Conservation (phyloP, 345 rosid species). For the Trapa bicornis region DNA sequence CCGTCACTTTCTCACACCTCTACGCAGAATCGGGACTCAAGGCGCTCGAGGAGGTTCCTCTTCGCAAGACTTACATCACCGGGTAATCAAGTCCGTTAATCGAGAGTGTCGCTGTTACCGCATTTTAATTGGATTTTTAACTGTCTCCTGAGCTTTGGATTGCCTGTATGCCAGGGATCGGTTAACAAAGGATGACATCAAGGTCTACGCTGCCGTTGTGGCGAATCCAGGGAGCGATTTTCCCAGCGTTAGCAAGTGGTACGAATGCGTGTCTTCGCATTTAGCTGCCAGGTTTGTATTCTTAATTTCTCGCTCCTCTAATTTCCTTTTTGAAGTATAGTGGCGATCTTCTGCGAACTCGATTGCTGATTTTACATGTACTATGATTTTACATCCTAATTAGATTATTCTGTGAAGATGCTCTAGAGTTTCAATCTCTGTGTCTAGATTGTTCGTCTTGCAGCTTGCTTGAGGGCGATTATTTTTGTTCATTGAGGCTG, state of each 20-base stretch:
- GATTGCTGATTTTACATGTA: background rate
- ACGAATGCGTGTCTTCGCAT: constrained; percentile 42
- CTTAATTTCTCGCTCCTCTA: background rate
- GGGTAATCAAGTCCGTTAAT: constrained; percentile 27
- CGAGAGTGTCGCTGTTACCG: background rate
- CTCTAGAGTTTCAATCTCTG: background rate
- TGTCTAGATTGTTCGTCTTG: background rate
- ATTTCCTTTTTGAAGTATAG: background rate
- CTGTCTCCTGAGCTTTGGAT: background rate
- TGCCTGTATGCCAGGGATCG: constrained; percentile 22
- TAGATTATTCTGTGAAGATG: background rate
- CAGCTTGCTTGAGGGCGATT: too few relatives aligned
- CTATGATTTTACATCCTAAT: background rate
- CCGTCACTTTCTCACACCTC: constrained; percentile 68
- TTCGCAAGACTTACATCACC: constrained; percentile 63
- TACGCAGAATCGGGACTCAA: constrained; percentile 76
- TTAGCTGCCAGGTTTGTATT: constrained; percentile 51
- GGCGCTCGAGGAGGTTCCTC: constrained; percentile 56
- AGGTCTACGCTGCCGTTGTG: constrained; percentile 63
- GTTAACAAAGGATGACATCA: constrained; percentile 59
- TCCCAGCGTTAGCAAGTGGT: constrained; percentile 78
- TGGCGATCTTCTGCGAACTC: background rate
- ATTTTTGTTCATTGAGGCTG: background rate
- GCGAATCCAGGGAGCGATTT: constrained; percentile 48
- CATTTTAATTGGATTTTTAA: background rate